Base-by-base conservation (phyloP, 148 eudicot genomes). In the Cornus kousa region DNA sequence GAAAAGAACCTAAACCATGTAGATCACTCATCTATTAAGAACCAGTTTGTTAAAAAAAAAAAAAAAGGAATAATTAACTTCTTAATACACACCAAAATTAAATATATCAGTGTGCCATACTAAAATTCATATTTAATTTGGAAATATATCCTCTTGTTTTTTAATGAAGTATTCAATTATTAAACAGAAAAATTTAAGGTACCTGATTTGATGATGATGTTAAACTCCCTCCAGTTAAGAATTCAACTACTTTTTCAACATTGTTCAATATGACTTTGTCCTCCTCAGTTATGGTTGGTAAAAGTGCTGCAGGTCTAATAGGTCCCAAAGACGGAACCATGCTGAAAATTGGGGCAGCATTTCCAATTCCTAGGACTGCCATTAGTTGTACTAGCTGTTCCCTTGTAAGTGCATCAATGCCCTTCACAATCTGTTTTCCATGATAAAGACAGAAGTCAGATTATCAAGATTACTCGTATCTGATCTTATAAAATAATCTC, bases 391-490 rank as follows among this genome's bases (percentile, higher is more conserved):
- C 92, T 76, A 96, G 79, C 83, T 96, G 99, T 83, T 96, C 95
- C 86, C 99, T 93, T 1, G 95, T 79, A 69, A 96, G 85, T 28
- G 99, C 99, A 87, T 96, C 99, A 73, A 96, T 94, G 78, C 97
- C 98, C 84, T 96, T 96, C 81, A 96, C 99, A 80, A 96, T 85
- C 99, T 96, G 89, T 23, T 80, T 57, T 79, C 74, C 80, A 80
- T 65, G 74, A 39, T 75, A 82, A 67, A 48, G 22, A 78, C 22
- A 23, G 24, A 68, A 55, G 33, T 62, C 59, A 80, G 37, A 32
- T 70, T 48, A 53, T 60, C 77, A 77, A 20, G 16, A 66, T 32
- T 31, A 43, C 16, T n/a, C 10, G 48, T 24, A 66, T 13, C 31
- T 67, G 32, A 6, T 78, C 55, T 69, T 9, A 7, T n/a, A 71